Evolutionary conservation across 2,329 filamentous ascomycete species (phyloP).

Genomic region (Calonectria montana): DNA sequence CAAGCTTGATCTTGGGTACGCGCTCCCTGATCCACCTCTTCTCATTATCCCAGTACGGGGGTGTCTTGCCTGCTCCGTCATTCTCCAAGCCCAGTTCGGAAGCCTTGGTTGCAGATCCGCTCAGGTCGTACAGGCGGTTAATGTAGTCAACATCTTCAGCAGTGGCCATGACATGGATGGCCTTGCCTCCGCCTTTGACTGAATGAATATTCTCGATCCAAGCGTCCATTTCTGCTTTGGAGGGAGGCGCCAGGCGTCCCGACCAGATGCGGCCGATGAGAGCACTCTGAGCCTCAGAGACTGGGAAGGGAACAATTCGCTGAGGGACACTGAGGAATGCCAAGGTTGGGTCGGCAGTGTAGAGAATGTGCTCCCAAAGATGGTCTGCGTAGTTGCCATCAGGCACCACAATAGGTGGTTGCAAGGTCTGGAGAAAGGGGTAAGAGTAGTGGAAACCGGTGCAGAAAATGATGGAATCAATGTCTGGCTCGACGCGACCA

Average conservation of each 20-base stretch:
- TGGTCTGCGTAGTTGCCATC: slow-evolving; percentile 75
- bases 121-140: slow-evolving; percentile 66
- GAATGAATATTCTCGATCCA: slow-evolving; percentile 70
- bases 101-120: slow-evolving; percentile 48
- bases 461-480: slow-evolving; percentile 84
- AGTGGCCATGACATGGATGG: slow-evolving; percentile 55
- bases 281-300: slow-evolving; percentile 76
- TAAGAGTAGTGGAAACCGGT: slow-evolving; percentile 89
- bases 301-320: slow-evolving; percentile 77
- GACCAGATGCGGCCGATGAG: slow-evolving; percentile 76
- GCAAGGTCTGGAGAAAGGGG: slow-evolving; percentile 69
- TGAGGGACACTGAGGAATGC: slow-evolving; percentile 74
- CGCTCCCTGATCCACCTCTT: slow-evolving; percentile 53
- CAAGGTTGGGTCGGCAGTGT: slow-evolving; percentile 72
- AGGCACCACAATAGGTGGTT: slow-evolving; percentile 65
- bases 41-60: slow-evolving; percentile 54
- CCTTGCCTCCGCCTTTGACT: slow-evolving; percentile 55
- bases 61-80: slow-evolving; percentile 50
- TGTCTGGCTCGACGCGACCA: slow-evolving; percentile 68
- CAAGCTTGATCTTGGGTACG: slow-evolving; percentile 55
- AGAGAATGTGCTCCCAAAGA: slow-evolving; percentile 78
- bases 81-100: slow-evolving; percentile 46
- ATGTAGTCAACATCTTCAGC: slow-evolving; percentile 71
- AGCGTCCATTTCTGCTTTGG: slow-evolving; percentile 63
- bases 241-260: slow-evolving; percentile 68